Base-by-base conservation (phyloP, 805 yeast species). In the Monosporozyma solicola region DNA sequence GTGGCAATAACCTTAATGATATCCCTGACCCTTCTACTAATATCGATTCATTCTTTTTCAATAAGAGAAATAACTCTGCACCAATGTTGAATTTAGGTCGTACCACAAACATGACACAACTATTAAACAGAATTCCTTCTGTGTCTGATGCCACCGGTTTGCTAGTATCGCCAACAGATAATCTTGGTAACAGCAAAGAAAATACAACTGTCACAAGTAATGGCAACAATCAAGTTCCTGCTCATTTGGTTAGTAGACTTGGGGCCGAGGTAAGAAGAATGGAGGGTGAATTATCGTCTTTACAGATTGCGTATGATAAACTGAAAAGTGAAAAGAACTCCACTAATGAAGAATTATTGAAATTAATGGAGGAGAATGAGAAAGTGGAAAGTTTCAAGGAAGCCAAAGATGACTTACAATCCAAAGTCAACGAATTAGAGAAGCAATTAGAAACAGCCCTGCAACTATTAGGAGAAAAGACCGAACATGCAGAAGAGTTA, bases 401-500 rank as follows among this genome's bases (percentile, higher is more conserved):
- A 41, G 73, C 73, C 52, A 61, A 71, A 44, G 65, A 59, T 1
- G 61, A 60, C 5, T 62, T 78, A 29, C 60, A 66, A 20, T 49
- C 54, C 8, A 58, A 62, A 31, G 63, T 80, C 0, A 65, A 63
- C 0, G 73, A 69, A 25, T 55, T 81, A 47, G 74, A 72, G 16
- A 61, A 66, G 22, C 69, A 71, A 51, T 75, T 77, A 52, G 79
- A 84, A 5, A 78, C 87, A 49, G 69, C 90, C 47, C 55, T 67
- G n/a, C 86, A 82, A 59, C 64, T 87, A 53, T 74, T 92, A 15
- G 96, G 96, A 5, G 97, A 91, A 64, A 90, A 90, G 65, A 77
- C 88, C 5, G 99, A 95, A 65, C 77, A 74, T 56, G 92, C 87
- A 5, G 86, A 83, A 53, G 99, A 94, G 67, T 74, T 94, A 47